These are phyloP conservation scores for Boletus patriciae DNA, from an alignment of 768 basidiomycete species.

Conservation along the genomic window DNA sequence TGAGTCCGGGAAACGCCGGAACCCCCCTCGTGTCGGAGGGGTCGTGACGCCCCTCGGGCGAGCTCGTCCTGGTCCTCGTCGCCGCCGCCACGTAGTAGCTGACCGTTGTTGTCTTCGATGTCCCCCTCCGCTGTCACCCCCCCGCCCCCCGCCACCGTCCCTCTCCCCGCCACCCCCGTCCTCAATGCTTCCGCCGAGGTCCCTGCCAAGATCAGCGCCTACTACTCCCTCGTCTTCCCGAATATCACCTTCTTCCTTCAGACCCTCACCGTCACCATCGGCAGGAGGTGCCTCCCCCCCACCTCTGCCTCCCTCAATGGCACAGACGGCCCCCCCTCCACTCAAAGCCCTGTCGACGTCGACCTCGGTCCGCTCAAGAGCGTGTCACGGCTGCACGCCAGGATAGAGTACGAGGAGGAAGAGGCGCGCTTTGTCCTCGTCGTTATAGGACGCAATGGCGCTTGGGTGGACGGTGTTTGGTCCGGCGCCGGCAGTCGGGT, in stretches of 20 bases:
- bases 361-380: constrained; percentile 97
- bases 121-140: constrained; percentile 18
- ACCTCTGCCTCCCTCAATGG: constrained; percentile 50
- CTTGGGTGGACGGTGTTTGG: constrained; percentile 99
- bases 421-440: constrained; percentile 85
- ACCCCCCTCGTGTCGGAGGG: constrained; percentile 8
- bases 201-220: constrained; percentile 85
- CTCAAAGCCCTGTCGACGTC: constrained; percentile 61
- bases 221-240: constrained; percentile 92
- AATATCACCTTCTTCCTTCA: constrained; percentile 97
- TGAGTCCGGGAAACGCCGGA: constrained; percentile 18
- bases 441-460: constrained; percentile 95
- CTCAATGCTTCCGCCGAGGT: constrained; percentile 18
- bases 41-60: constrained; percentile 7
- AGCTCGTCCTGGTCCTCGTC: constrained; percentile 3
- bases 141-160: constrained; percentile 3
- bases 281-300: constrained; percentile 75
- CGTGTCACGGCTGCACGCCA: constrained; percentile 95
- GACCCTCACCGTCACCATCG: constrained; percentile 91
- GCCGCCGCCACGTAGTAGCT: constrained; percentile 7
- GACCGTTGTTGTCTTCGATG: constrained; percentile 23
- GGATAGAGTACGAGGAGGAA: constrained; percentile 91
- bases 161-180: constrained; percentile 7
- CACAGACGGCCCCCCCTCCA: constrained; percentile 41
- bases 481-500: constrained; percentile 83